Conservation (phyloP, 1,139 yeast species). For the Citeromyces hawaiiensis region DNA sequence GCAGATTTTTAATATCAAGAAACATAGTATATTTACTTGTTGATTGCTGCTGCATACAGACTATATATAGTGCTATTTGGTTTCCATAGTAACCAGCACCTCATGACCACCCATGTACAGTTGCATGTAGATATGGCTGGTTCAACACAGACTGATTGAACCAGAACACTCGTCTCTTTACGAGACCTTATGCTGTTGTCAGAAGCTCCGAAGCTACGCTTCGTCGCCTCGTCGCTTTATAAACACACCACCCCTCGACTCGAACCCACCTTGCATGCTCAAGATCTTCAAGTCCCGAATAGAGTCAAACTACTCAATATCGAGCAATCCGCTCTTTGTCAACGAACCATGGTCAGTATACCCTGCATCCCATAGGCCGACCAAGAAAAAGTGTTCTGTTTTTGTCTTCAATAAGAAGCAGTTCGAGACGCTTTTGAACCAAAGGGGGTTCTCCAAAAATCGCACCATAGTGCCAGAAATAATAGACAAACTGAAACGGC, state of each 20-base stretch:
- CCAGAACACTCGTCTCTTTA: too few relatives aligned
- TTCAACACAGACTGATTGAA: too few relatives aligned
- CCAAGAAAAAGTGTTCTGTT: slow-evolving; percentile 56
- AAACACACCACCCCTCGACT: background rate
- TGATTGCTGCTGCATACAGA: too few relatives aligned
- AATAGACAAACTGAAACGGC: slow-evolving; percentile 27
- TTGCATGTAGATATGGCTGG: too few relatives aligned
- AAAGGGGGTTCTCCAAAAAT: slow-evolving; percentile 32
- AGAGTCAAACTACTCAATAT: slow-evolving; percentile 58
- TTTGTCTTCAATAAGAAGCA: slow-evolving; percentile 80
- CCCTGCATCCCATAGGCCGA: slow-evolving; percentile 61
- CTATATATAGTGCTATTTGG: too few relatives aligned
- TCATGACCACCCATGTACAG: too few relatives aligned
- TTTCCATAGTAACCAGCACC: too few relatives aligned
- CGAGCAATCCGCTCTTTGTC: slow-evolving; percentile 60
- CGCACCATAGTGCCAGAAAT: slow-evolving; percentile 18
- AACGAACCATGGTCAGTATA: slow-evolving; percentile 81
- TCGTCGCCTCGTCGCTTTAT: too few relatives aligned
- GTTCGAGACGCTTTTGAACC: slow-evolving; percentile 42
- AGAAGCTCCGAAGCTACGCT: too few relatives aligned
- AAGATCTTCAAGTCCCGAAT: slow-evolving; percentile 39
- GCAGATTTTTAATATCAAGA: too few relatives aligned
- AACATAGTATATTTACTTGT: too few relatives aligned
- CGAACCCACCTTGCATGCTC: slow-evolving; percentile 11
- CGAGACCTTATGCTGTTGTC: too few relatives aligned